Conservation (phyloP, 345 rosid species). For the Citrus medica region DNA sequence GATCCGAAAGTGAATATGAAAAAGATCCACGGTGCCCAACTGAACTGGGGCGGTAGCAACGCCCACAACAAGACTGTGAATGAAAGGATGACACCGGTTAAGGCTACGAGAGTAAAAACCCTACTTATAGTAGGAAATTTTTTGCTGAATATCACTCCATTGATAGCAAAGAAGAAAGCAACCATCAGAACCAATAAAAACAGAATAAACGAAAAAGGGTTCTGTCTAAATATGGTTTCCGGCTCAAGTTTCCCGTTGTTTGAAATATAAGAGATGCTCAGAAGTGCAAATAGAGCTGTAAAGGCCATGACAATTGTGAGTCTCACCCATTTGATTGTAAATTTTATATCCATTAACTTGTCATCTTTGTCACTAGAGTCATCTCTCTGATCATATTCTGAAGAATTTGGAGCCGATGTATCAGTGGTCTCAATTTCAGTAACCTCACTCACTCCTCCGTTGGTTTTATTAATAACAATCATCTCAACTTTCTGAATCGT, state of each 20-base stretch:
- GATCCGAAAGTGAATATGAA: not conserved
- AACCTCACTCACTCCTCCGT: not conserved
- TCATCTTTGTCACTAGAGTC: not conserved
- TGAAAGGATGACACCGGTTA: not conserved
- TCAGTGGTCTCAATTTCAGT: not conserved
- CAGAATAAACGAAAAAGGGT: not conserved
- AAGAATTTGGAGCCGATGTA: not conserved
- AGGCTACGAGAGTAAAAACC: not conserved
- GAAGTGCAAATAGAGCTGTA: not conserved
- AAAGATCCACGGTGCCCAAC: not conserved
- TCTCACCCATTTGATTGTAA: not conserved
- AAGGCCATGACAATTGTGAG: not conserved
- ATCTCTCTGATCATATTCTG: not conserved
- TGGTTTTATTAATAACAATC: not conserved
- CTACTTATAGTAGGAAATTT: not conserved
- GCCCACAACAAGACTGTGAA: slow-evolving; percentile 1
- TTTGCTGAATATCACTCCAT: not conserved
- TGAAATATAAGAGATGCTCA: not conserved
- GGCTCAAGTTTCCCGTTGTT: not conserved
- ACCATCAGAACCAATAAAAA: not conserved
- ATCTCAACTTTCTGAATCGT: not conserved
- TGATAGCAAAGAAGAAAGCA: slow-evolving; percentile 1
- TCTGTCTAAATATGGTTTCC: not conserved
- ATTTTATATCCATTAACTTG: not conserved
- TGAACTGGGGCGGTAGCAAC: not conserved